Base-by-base conservation (phyloP, 2,329 filamentous ascomycete genomes). In the Aspergillus brasiliensis region DNA sequence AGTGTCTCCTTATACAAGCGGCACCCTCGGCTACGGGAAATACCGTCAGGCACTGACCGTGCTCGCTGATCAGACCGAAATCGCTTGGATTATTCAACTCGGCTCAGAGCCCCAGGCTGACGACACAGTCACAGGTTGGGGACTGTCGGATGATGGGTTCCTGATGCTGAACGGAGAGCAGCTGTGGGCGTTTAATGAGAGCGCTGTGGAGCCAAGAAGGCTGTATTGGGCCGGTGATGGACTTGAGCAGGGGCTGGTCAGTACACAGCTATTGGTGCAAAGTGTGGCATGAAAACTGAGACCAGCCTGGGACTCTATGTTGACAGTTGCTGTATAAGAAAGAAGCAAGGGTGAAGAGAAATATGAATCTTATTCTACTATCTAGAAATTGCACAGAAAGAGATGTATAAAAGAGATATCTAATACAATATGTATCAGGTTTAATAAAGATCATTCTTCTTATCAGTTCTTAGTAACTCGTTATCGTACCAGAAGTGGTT, bases 161-260 rank as follows among this genome's bases (percentile, higher is more conserved):
- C 8, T 52, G 8, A 40, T 21, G 49, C 31, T 52, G 31, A 52
- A 52, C 17, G 49, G 49, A 17, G 49, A 52, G 49, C 49, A 52
- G 49, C 34, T 40, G 49, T 52, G 49, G 49, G 49, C 49, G 19
- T 52, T 52, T 38, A 52, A 52, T 52, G 49, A 52, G 49, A 52
- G 49, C 31, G 34, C 49, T 6, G 17, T 19, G 10, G 49, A 40
- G 49, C 49, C 49, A 52, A 52, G 49, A 40, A 52, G 49, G 31
- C 19, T 52, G 49, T 52, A 52, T 52, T 52, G 49, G 49, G 49
- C 17, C 11, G 49, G 49, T 25, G 31, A 40, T 0, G 49, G 31
- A 8, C 4, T 15, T n/a, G 17, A n/a, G 49, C 28, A 52, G 49
- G 49, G 49, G 19, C 17, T 52, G 19, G 49, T 52, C 49, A 25